Conservation (phyloP, 495 filamentous ascomycete species). For the Parachaetomium inaequale region DNA sequence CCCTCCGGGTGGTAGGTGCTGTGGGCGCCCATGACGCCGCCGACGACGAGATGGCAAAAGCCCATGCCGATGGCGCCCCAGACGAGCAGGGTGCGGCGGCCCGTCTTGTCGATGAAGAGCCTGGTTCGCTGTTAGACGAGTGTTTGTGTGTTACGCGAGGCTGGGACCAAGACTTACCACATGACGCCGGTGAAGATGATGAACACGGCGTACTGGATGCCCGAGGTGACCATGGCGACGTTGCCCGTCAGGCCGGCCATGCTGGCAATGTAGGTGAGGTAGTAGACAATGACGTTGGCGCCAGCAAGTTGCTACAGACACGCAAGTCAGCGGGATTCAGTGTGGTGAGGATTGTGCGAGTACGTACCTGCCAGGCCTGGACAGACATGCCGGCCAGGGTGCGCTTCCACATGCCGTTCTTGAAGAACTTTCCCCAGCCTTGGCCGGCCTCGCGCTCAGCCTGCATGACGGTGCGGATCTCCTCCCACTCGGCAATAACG, state of each 20-base stretch:
- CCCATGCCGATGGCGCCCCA: slow-evolving; percentile 67
- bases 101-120: slow-evolving; percentile 70
- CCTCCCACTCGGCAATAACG: slow-evolving; percentile 69
- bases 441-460: slow-evolving; percentile 52
- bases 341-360: slow-evolving; percentile 25
- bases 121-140: slow-evolving; percentile 22
- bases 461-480: slow-evolving; percentile 58
- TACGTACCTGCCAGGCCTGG: slow-evolving; percentile 48
- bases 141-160: not conserved
- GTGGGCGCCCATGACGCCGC: slow-evolving; percentile 50
- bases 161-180: slow-evolving; percentile 29
- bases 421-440: slow-evolving; percentile 58
- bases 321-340: not conserved
- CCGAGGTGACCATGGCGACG: slow-evolving; percentile 62
- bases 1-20: slow-evolving; percentile 48
- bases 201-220: slow-evolving; percentile 73
- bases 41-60: slow-evolving; percentile 64
- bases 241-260: slow-evolving; percentile 65
- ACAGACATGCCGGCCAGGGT: slow-evolving; percentile 66
- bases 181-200: slow-evolving; percentile 65
- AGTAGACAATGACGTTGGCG: slow-evolving; percentile 68
- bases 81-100: slow-evolving; percentile 67
- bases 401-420: slow-evolving; percentile 66
- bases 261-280: slow-evolving; percentile 67
- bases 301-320: slow-evolving; percentile 64